Evolutionary conservation across 257 asterid species (phyloP), one percentile per base, ranked within the genome.

Genomic region (Solanum rostratum): DNA sequence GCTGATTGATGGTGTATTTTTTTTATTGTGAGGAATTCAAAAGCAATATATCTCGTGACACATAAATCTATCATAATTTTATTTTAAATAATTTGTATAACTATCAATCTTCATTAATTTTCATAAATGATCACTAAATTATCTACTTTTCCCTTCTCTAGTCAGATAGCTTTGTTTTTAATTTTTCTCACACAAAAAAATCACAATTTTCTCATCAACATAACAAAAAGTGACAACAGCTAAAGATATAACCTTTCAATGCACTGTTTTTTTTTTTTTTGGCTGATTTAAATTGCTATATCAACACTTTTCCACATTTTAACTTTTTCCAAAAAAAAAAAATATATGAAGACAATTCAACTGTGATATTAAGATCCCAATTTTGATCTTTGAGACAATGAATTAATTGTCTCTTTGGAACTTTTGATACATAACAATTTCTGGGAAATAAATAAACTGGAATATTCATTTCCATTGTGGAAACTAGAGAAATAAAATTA

Each of bases 31-130:
- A 4, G 20, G 15, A 14, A 15, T 50, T 52, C 2, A 5, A 10
- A 12, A 55, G 19, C 18, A 0, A 60, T 22, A 59, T 10, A 60
- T 60, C 11, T 22, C 0, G 15, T n/a, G 14, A 0, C 7, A 22
- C 4, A 0, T 0, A 52, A 33, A 8, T 14, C 22, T 5, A 5
- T 0, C 1, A n/a, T 4, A 5, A 22, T n/a, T 59, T 10, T 10
- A 50, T 10, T n/a, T 22, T n/a, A 4, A 4, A 50, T 12, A 4
- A 6, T n/a, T 59, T 13, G 2, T 57, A 10, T n/a, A 1, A 59
- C 7, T 10, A 55, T 19, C 24, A 55, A 19, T 54, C 12, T 2
- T 15, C 0, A 15, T 1, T 20, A 19, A 19, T 53, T 55, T 55
- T 7, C 1, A 19, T 55, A 19, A 8, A 20, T 55, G 13, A 0